Conservation (phyloP, 2,329 filamentous ascomycete species). For the Fusarium anthophilum region DNA sequence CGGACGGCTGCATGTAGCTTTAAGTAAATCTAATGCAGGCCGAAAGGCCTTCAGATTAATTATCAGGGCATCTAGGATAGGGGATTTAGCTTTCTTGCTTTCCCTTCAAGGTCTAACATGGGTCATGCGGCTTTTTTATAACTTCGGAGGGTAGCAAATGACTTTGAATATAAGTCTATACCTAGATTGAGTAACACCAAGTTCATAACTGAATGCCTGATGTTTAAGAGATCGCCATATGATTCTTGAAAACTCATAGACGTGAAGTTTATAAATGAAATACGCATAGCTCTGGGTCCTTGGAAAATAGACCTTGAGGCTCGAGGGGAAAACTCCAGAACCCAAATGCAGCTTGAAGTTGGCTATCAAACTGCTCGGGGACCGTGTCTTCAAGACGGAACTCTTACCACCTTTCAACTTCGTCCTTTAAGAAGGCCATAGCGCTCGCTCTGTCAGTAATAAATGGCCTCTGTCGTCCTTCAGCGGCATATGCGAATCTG, state of each 20-base stretch:
- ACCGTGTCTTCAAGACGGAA: too few species aligned
- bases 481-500: neutral
- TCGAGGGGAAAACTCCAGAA: neutral
- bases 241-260: fast-evolving
- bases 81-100: neutral
- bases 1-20: too few species aligned
- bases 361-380: neutral
- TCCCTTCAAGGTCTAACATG: too few species aligned
- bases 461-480: neutral
- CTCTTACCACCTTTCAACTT: neutral
- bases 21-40: neutral
- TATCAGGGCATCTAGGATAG: neutral
- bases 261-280: neutral
- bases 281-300: neutral
- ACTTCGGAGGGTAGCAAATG: fast-evolving
- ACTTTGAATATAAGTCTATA: fast-evolving
- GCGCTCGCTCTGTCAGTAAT: neutral
- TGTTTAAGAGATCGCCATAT: too few species aligned
- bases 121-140: neutral
- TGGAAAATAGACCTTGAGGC: neutral
- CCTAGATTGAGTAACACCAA: neutral
- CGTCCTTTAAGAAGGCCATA: neutral
- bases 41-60: neutral
- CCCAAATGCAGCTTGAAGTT: neutral
- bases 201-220: neutral